Evolutionary conservation across 1,139 yeast genomes (phyloP), one percentile per base, ranked within the genome.

Genomic region (Geotrichum macrosporum): DNA sequence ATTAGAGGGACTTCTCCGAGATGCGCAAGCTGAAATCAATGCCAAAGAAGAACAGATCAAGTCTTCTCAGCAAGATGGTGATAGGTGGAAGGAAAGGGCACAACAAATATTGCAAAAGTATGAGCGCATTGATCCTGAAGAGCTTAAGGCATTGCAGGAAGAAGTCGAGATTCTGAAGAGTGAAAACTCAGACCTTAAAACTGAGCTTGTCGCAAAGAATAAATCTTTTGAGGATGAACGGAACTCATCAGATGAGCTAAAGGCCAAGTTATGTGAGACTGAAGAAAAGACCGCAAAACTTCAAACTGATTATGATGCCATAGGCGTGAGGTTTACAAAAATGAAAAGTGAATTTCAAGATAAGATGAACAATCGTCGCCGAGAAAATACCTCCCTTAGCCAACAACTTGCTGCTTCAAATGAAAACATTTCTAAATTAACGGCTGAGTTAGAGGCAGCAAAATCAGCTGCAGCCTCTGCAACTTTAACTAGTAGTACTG

Each of bases 221-320:
- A 83, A 47, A 64, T 84, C 41, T 70, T 76, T 29, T 72, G 76
- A 18, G 94, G 86, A 60, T 84, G 85, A 31, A 13, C 9, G 18
- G 8, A 44, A 34, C 15, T 22, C n/a, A 10, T 31, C 15, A 16
- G 34, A 27, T 13, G 46, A 40, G 13, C 19, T 35, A 13, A 26
- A 48, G 26, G 26, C 48, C 59, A 70, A 75, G 41, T 29, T 44
- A 22, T 43, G 41, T 16, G 44, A 46, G 22, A 30, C 47, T 13
- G 41, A 38, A n/a, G 44, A 46, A 22, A 46, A 50, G 21, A 29
- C 36, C 4, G n/a, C 24, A 12, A 42, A 30, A 15, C 3, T 29
- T 8, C 35, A 36, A 29, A 41, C 44, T 2, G 53, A 56, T 15
- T 35, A 52, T 10, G 51, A 50, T 9, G 47, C 50, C 10, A 37